These are phyloP conservation scores for Rosa multiflora DNA, from an alignment of 306 rosid genomes.

Conservation along the genomic window DNA sequence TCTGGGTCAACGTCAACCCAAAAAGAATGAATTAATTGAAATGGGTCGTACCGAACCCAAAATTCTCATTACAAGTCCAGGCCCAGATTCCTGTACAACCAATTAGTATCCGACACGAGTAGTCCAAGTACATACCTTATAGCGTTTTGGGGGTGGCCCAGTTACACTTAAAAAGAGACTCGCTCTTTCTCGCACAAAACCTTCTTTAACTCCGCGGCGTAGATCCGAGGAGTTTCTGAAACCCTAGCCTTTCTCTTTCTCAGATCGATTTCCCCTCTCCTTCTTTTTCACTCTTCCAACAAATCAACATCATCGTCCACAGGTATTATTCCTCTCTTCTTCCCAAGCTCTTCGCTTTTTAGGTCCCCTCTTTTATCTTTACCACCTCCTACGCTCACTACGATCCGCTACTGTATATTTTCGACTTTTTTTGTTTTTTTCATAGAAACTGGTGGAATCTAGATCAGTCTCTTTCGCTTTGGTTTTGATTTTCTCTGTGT, in stretches of 20 bases:
- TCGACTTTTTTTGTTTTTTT: too few species aligned
- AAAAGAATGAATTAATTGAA: neutral
- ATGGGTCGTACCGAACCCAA: neutral
- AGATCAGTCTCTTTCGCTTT: neutral
- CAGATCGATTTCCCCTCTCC: neutral
- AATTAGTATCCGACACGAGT: neutral
- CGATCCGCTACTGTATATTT: neutral
- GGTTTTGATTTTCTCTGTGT: neutral
- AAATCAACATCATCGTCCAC: neutral
- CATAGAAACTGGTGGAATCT: neutral
- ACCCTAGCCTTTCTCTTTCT: slow-evolving; percentile 31
- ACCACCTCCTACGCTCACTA: neutral
- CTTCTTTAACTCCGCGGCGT: slow-evolving; percentile 62
- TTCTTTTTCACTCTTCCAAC: neutral
- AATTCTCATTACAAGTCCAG: neutral
- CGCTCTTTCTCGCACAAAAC: slow-evolving; percentile 24
- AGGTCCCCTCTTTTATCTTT: neutral
- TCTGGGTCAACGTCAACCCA: neutral
- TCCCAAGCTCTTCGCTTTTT: too few species aligned
- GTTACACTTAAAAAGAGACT: neutral
- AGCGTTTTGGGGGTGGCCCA: neutral
- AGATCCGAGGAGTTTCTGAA: slow-evolving; percentile 82
- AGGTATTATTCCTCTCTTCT: neutral
- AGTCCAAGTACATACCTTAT: neutral
- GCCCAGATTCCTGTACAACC: neutral